phyloP scores from a whole-genome alignment of 768 basidiomycete species.

The Amylocystis lapponica region DNA sequence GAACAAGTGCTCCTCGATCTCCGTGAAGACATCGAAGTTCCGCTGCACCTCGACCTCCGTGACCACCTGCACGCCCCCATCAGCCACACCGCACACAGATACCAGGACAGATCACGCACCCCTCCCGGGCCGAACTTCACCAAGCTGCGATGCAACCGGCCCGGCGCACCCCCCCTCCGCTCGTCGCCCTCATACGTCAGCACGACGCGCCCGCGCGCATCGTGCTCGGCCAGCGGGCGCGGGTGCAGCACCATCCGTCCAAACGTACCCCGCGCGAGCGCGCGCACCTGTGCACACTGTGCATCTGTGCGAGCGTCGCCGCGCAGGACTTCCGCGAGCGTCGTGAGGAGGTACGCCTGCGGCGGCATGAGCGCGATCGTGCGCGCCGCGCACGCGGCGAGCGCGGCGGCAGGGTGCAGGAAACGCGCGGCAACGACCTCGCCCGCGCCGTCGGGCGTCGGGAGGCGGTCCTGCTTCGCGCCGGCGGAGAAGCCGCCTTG shows the following conservation, averaged over 20 bases:
- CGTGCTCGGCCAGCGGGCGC: slow-evolving; percentile 29
- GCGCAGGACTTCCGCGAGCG: slow-evolving; percentile 47
- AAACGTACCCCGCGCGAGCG: slow-evolving; percentile 49
- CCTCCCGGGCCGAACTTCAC: slow-evolving; percentile 43
- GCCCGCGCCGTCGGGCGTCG: slow-evolving; percentile 63
- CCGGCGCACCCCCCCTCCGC: slow-evolving; percentile 51
- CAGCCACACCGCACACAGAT: not conserved
- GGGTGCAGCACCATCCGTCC: slow-evolving; percentile 61
- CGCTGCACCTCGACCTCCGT: slow-evolving; percentile 48
- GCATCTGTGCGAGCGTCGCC: slow-evolving; percentile 35
- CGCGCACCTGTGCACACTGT: slow-evolving; percentile 41
- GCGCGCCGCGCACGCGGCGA: slow-evolving; percentile 44
- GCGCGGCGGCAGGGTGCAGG: slow-evolving; percentile 45
- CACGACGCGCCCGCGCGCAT: slow-evolving; percentile 39
- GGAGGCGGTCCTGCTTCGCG: slow-evolving; percentile 50
- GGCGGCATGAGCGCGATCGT: slow-evolving; percentile 66
- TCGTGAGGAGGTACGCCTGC: slow-evolving; percentile 65
- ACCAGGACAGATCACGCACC: slow-evolving; percentile 32
- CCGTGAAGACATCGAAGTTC: slow-evolving; percentile 63
- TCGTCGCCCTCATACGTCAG: slow-evolving; percentile 71
- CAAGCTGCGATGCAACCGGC: slow-evolving; percentile 53
- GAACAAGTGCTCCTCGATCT: slow-evolving; percentile 21
- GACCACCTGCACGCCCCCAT: slow-evolving; percentile 33
- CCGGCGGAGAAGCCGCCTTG: slow-evolving; percentile 47
- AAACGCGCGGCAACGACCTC: slow-evolving; percentile 71